A percentile compares a stretch with the other conserved stretches of the same genome.
Evolutionary conservation across 2,329 filamentous ascomycete genomes (phyloP).

Genomic region (Mycosphaerella sp.): DNA sequence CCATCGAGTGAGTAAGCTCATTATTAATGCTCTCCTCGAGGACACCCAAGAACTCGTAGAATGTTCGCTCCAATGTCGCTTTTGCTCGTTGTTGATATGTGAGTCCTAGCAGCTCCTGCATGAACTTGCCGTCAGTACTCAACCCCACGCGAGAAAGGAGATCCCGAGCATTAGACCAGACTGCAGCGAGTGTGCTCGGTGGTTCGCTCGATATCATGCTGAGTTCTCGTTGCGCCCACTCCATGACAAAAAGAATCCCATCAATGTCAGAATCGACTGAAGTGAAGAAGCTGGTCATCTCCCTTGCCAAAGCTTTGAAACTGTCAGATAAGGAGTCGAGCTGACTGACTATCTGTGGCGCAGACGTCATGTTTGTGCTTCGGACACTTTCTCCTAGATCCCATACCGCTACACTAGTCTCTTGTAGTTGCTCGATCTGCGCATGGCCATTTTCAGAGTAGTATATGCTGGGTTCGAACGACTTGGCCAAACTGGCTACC

Average conservation of each 20-base stretch:
- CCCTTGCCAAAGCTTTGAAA: constrained; percentile 74
- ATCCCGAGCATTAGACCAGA: constrained; percentile 78
- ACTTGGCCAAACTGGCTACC: constrained; percentile 79
- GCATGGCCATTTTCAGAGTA: constrained; percentile 84
- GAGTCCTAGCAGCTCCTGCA: constrained; percentile 61
- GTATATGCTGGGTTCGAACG: constrained; percentile 90
- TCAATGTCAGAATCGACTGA: constrained; percentile 92
- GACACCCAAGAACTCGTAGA: constrained; percentile 77
- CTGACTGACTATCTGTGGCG: constrained; percentile 75
- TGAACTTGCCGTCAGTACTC: constrained; percentile 21
- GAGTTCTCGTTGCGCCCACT: constrained; percentile 86
- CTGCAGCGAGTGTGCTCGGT: constrained; percentile 60
- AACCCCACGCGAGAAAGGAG: constrained; percentile 59
- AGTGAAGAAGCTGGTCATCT: constrained; percentile 87
- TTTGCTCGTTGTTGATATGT: constrained; percentile 76
- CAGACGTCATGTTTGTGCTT: constrained; percentile 84
- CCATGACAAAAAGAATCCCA: constrained; percentile 88
- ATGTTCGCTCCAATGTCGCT: constrained; percentile 75
- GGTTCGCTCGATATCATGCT: constrained; percentile 59
- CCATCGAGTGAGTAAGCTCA: constrained; percentile 73
- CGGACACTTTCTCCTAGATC: constrained; percentile 88
- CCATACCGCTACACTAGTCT: constrained; percentile 89
- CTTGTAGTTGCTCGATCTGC: constrained; percentile 81
- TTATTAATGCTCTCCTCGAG: constrained; percentile 84
- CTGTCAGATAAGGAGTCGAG: constrained; percentile 81